Percentiles rank a stretch among this genome's conserved stretches.
phyloP scores from a whole-genome alignment of 306 rosid genomes.

The Oxytropis ochrocephala region DNA sequence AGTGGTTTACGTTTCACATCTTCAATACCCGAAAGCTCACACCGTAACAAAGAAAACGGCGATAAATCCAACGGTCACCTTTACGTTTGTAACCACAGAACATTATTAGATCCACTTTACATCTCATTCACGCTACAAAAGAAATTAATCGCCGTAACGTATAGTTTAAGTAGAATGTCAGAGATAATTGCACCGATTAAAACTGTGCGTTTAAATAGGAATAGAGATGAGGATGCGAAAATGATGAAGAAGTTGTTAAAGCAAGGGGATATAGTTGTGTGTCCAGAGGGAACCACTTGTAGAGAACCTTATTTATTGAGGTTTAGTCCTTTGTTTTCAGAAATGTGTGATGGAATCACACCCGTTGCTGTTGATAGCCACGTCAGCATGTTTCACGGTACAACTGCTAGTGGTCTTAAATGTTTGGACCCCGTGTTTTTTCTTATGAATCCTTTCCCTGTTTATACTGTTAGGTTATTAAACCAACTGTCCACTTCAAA shows the following conservation, averaged over 20 bases:
- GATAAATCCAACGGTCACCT: constrained; percentile 14
- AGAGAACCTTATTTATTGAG: constrained; percentile 77
- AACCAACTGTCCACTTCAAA: constrained; percentile 8
- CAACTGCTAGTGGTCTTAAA: constrained; percentile 82
- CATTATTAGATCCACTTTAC: constrained; percentile 62
- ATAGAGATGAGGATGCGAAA: constrained; percentile 40
- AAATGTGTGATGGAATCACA: constrained; percentile 38
- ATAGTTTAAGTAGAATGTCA: constrained; percentile 70
- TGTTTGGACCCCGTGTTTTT: constrained; percentile 72
- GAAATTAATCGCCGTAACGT: constrained; percentile 50
- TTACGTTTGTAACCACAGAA: constrained; percentile 82
- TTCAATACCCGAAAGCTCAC: constrained; percentile 2
- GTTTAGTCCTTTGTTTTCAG: constrained; percentile 76
- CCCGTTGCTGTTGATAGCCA: constrained; percentile 59
- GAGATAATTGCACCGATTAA: constrained; percentile 70
- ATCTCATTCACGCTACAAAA: constrained; percentile 34
- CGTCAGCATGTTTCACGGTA: constrained; percentile 79
- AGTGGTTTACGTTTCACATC: constrained; percentile 42
- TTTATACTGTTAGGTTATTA: constrained; percentile 40
- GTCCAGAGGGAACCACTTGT: constrained; percentile 93
- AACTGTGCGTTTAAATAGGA: constrained; percentile 59
- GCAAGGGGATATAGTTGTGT: constrained; percentile 61
- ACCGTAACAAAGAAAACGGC: neutral
- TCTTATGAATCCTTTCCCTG: constrained; percentile 59
- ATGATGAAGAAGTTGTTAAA: constrained; percentile 38